phyloP scores from a whole-genome alignment of 2,329 filamentous ascomycete genomes.

The Blastomyces parvus region DNA sequence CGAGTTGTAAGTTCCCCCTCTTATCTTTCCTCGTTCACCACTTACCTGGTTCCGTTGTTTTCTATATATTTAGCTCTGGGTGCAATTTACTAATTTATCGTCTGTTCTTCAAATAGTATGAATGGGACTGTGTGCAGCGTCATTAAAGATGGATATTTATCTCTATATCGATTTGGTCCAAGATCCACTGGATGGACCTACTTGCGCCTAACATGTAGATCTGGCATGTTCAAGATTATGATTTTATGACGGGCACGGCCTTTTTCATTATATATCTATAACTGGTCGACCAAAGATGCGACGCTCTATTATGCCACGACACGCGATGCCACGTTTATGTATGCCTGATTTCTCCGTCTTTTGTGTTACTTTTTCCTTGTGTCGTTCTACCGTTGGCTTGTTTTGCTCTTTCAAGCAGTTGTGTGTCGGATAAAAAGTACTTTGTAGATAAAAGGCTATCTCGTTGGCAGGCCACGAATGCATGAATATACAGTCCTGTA shows the following conservation, averaged over 20 bases:
- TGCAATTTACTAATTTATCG: neutral
- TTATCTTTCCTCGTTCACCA: neutral
- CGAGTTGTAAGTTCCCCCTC: conserved; percentile 58
- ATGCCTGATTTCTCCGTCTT: neutral
- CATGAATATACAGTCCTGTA: neutral
- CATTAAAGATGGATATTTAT: conserved; percentile 22
- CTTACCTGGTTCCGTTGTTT: neutral
- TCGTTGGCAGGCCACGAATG: neutral
- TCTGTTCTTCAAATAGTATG: conserved; percentile 36
- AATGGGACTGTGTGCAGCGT: conserved; percentile 49
- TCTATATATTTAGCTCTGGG: neutral
- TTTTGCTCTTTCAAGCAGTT: neutral
- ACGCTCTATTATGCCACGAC: neutral
- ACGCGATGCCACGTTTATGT: neutral
- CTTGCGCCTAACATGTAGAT: neutral
- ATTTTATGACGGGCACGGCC: neutral
- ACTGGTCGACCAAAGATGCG: neutral
- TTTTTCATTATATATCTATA: no score
- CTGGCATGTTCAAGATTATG: neutral
- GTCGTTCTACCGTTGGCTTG: neutral
- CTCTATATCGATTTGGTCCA: neutral
- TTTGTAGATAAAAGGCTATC: neutral
- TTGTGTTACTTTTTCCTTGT: neutral
- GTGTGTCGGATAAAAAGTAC: neutral
- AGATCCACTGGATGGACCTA: neutral